Percentiles rank a stretch among this genome's conserved stretches.
phyloP scores from a whole-genome alignment of 1,139 yeast species.

The Taphrina wiesneri region DNA sequence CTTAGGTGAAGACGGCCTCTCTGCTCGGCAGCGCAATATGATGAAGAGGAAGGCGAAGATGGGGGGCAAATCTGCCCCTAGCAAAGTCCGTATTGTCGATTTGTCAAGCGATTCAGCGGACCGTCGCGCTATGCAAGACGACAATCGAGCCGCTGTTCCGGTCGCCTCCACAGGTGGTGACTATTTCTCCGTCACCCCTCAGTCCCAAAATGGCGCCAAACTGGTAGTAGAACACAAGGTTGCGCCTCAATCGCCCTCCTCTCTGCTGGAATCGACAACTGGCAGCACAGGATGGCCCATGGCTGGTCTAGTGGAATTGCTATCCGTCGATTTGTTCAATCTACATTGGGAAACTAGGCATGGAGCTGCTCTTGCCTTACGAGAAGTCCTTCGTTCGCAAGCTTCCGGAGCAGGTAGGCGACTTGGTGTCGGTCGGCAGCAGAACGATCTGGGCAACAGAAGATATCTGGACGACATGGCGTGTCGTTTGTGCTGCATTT shows the following conservation, averaged over 20 bases:
- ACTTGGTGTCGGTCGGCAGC: slow-evolving; percentile 58
- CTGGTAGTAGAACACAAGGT: slow-evolving; percentile 80
- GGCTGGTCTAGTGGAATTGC: slow-evolving; percentile 90
- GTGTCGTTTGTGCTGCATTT: slow-evolving; percentile 78
- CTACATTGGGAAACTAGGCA: slow-evolving; percentile 95
- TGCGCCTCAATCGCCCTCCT: slow-evolving; percentile 67
- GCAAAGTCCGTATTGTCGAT: slow-evolving; percentile 64
- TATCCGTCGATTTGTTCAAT: slow-evolving; percentile 76
- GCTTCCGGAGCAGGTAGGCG: slow-evolving; percentile 87
- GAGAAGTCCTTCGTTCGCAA: slow-evolving; percentile 82
- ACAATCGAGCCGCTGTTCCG: background rate
- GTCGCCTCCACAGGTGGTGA: slow-evolving; percentile 9
- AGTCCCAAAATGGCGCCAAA: slow-evolving; percentile 69
- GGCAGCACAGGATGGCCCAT: slow-evolving; percentile 90
- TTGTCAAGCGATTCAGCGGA: slow-evolving; percentile 70
- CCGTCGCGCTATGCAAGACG: slow-evolving; percentile 3
- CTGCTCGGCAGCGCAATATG: slow-evolving; percentile 86
- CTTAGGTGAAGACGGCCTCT: slow-evolving; percentile 35
- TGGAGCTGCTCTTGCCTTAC: slow-evolving; percentile 89
- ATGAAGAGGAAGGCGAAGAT: slow-evolving; percentile 88
- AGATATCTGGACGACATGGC: slow-evolving; percentile 84
- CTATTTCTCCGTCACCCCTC: slow-evolving; percentile 65
- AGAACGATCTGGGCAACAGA: slow-evolving; percentile 66
- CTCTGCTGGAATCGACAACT: slow-evolving; percentile 57
- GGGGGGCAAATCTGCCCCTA: slow-evolving; percentile 58